phyloP scores from a whole-genome alignment of 2,329 filamentous ascomycete genomes.

The Sporothrix pseudoabietina region DNA sequence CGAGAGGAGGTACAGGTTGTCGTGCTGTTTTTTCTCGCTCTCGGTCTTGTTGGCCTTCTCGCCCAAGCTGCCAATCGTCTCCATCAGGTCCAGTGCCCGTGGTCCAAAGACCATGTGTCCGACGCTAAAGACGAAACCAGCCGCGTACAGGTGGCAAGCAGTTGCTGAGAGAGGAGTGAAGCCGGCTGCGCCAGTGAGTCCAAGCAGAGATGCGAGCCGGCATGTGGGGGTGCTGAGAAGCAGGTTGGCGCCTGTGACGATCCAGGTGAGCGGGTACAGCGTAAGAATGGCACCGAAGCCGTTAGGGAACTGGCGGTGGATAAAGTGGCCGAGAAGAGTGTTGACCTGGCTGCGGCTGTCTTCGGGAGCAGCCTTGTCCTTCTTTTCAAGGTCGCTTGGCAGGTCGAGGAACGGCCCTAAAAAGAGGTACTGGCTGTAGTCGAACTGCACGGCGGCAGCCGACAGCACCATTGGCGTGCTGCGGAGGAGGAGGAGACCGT shows the following conservation, averaged over 20 bases:
- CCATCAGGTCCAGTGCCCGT: neutral
- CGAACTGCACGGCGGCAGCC: slow-evolving; percentile 17
- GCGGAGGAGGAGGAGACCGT: slow-evolving; percentile 15
- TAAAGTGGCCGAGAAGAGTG: slow-evolving; percentile 18
- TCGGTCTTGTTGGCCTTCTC: neutral
- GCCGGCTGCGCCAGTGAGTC: neutral
- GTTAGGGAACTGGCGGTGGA: slow-evolving; percentile 19
- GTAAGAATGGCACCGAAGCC: slow-evolving; percentile 20
- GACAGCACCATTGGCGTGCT: slow-evolving; percentile 25
- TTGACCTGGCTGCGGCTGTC: slow-evolving; percentile 17
- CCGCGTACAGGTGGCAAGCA: slow-evolving; percentile 20
- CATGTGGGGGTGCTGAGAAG: neutral
- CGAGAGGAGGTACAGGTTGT: neutral
- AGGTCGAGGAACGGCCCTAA: slow-evolving; percentile 12
- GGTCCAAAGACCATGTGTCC: slow-evolving; percentile 17
- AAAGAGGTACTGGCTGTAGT: slow-evolving; percentile 25
- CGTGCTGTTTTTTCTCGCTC: neutral
- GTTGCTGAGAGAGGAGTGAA: neutral
- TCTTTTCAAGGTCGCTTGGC: neutral
- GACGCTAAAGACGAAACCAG: slow-evolving; percentile 22
- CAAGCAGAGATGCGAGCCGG: neutral
- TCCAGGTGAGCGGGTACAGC: slow-evolving; percentile 25
- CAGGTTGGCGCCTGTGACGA: slow-evolving; percentile 12
- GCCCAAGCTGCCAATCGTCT: slow-evolving; percentile 25
- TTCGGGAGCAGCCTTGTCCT: neutral